These are phyloP conservation scores for Myrica gale DNA, from an alignment of 306 rosid genomes.

Conservation along the genomic window DNA sequence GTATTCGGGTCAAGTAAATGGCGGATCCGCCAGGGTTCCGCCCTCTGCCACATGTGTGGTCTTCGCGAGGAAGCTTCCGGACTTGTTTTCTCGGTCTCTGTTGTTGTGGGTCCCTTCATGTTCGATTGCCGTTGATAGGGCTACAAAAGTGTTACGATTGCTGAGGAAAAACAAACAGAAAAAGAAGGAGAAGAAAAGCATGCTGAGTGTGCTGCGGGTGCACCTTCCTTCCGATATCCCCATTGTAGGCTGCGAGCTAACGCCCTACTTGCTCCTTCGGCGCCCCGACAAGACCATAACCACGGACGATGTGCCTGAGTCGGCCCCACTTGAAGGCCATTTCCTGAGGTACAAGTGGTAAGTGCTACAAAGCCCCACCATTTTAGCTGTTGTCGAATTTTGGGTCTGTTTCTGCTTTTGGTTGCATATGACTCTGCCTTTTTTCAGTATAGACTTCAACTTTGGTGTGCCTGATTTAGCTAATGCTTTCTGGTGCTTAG, in stretches of 20 bases:
- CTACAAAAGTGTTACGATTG: slow-evolving; percentile 43
- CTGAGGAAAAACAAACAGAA: slow-evolving; percentile 19
- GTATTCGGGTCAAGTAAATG: slow-evolving; percentile 61
- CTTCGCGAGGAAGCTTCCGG: slow-evolving; percentile 26
- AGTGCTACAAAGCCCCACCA: slow-evolving; percentile 25
- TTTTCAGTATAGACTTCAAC: neutral
- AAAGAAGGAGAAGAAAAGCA: slow-evolving; percentile 45
- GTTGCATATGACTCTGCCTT: neutral
- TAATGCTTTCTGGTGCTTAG: neutral
- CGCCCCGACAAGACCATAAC: slow-evolving; percentile 52
- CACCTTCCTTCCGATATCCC: slow-evolving; percentile 97
- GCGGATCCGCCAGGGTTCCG: slow-evolving; percentile 86
- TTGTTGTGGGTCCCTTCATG: neutral
- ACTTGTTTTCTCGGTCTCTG: slow-evolving; percentile 20
- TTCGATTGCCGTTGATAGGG: slow-evolving; percentile 43
- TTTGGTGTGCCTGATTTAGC: neutral
- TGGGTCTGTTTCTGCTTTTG: neutral
- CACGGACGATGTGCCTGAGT: slow-evolving; percentile 79
- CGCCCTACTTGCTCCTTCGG: slow-evolving; percentile 87
- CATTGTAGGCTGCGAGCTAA: slow-evolving; percentile 96
- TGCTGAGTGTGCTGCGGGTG: slow-evolving; percentile 95
- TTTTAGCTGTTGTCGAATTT: neutral
- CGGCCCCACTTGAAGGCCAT: slow-evolving; percentile 72
- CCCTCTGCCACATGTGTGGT: slow-evolving; percentile 31
- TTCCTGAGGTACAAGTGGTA: slow-evolving; percentile 91